phyloP scores from a whole-genome alignment of 345 rosid species.

The Corchorus capsularis region DNA sequence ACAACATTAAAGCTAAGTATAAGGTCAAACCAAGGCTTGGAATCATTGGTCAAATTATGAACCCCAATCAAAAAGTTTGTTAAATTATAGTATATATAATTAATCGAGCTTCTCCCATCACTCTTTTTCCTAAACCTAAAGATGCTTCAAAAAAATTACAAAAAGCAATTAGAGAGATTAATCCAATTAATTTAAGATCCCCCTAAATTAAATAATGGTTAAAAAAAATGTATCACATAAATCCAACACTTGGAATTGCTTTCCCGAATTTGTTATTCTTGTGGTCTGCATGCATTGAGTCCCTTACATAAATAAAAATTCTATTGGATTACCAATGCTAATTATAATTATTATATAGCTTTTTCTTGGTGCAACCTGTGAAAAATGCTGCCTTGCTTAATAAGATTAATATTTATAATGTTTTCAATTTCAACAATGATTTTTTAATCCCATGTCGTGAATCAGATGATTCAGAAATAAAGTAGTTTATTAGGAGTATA shows the following conservation, averaged over 20 bases:
- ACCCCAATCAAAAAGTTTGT: background rate
- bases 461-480: conserved; percentile 30
- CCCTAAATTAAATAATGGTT: background rate
- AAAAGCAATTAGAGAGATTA: background rate
- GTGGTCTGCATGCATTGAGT: conserved; percentile 11
- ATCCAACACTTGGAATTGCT: conserved; percentile 15
- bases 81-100: background rate
- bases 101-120: background rate
- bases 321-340: conserved; percentile 25
- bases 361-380: background rate
- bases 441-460: conserved; percentile 36
- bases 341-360: background rate
- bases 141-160: background rate
- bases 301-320: background rate
- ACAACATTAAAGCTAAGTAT: background rate
- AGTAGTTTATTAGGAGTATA: background rate
- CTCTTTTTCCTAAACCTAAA: background rate
- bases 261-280: conserved; percentile 8
- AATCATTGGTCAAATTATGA: background rate
- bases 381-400: background rate
- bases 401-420: conserved; percentile 1
- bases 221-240: background rate
- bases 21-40: background rate
- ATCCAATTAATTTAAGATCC: background rate
- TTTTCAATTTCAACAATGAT: background rate